Evolutionary conservation across 2,329 filamentous ascomycete genomes (phyloP), one percentile per base, ranked within the genome.

Genomic region (Aspergillus tamarii): DNA sequence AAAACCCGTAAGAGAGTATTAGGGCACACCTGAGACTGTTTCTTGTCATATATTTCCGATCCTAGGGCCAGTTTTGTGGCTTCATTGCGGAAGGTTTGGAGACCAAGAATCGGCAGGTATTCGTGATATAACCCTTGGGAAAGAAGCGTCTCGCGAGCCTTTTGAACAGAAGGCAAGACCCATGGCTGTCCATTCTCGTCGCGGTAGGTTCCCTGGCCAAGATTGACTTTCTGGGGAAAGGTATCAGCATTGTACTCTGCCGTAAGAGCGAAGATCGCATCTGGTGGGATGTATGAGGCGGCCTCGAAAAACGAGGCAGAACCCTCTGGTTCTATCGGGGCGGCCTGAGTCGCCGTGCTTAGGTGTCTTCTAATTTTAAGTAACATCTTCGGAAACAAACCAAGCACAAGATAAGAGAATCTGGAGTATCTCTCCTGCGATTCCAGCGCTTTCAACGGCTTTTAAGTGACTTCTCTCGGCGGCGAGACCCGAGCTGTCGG

Each of bases 101-200:
- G 85, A 72, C 95, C 94, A 64, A 92, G 89, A 77, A 98, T 98
- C 60, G 94, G 94, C 59, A 95, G 91, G 82, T 98, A 98, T 84
- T 98, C 94, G 84, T 98, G 94, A 82, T 97, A 94, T 30, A 68
- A 28, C 57, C 92, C 87, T 73, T 93, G 91, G 80, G 96, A 91
- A 4, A 66, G 28, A 2, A 73, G 39, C 3, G 54, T 43, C 14
- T 68, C 58, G 2, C 70, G 67, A 6, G 66, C 65, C 11, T 66
- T 61, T 0, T 96, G 92, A 72, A 97, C 94, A 4, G 96, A 93
- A 21, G 94, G 93, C 65, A 97, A 82, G 63, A 97, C 89, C 94
- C 94, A 98, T 3, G 94, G 94, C 81, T 96, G 95, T 66, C 92
- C 94, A 76, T 92, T 89, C 81, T 97, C 85, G 75, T 95, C 93